Conservation (phyloP, 2,329 filamentous ascomycete species). For the Diaporthe sp. region DNA sequence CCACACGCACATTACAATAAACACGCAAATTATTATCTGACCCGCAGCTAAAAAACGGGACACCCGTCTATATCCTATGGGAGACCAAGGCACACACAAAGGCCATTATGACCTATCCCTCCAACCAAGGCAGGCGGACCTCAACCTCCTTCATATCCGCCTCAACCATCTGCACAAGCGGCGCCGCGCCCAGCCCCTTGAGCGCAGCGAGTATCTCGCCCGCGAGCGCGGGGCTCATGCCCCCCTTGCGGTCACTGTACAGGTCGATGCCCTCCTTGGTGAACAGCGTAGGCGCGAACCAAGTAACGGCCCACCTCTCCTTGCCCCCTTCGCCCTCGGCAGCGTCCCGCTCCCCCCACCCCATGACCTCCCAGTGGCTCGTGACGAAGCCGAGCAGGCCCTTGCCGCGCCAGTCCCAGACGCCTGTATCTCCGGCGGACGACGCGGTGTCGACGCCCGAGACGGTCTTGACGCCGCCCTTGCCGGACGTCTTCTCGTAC, state of each 20-base stretch:
- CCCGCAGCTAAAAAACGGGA: too few relatives aligned
- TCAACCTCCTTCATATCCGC: slow-evolving; percentile 65
- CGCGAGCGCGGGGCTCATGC: slow-evolving; percentile 70
- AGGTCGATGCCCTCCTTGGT: slow-evolving; percentile 86
- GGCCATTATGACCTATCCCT: slow-evolving; percentile 39
- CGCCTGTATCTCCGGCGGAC: slow-evolving; percentile 52
- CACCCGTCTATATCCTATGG: too few relatives aligned
- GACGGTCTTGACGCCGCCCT: slow-evolving; percentile 69
- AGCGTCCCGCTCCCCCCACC: slow-evolving; percentile 71
- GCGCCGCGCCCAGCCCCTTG: slow-evolving; percentile 65
- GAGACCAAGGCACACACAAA: rapidly evolving
- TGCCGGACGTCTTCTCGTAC: slow-evolving; percentile 69
- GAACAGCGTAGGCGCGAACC: slow-evolving; percentile 86
- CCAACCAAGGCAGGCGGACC: slow-evolving; percentile 66
- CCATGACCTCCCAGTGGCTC: slow-evolving; percentile 86
- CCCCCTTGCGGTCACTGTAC: slow-evolving; percentile 75
- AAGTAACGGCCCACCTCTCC: slow-evolving; percentile 83
- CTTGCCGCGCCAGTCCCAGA: slow-evolving; percentile 84
- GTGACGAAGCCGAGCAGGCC: slow-evolving; percentile 79
- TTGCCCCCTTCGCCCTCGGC: slow-evolving; percentile 52
- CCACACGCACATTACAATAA: not conserved
- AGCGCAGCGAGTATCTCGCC: slow-evolving; percentile 69
- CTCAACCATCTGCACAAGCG: slow-evolving; percentile 65
- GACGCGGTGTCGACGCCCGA: slow-evolving; percentile 72
- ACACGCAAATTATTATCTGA: not conserved